Evolutionary conservation across 352 stramenopile species (phyloP), one percentile per base, ranked within the genome.

Genomic region (Pythium apleroticum): DNA sequence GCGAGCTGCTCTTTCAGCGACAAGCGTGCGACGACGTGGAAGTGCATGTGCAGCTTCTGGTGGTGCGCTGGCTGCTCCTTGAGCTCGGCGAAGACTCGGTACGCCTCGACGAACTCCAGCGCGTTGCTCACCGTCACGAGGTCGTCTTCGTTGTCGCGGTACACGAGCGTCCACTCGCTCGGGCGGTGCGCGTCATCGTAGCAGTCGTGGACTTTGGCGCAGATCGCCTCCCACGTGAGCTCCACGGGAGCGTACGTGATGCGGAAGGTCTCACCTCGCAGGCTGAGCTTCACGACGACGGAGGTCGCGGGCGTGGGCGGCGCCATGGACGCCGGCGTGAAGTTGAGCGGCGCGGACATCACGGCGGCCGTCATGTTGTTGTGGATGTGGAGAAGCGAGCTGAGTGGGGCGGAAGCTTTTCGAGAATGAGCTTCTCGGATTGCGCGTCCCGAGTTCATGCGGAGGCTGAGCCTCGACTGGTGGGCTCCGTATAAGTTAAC

Each of bases 111-210:
- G 35, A 91, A 73, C 65, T 93, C 84, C 9, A 72, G 63, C 14
- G 72, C 54, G 56, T 72, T 85, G 46, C 69, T 72, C 7, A 91
- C 65, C 12, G 81, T 91, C 31, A 93, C 72, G 31, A 86, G 65
- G 54, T 93, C 84, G 37, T 80, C 74, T 49, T 93, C 84, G 19
- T 90, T 74, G 63, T 93, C 84, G 41, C 74, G 76, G 74, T 91
- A 93, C 52, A 90, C 64, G 24, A 93, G 66, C 55, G 73, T 72
- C 72, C 74, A 91, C 37, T 52, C n/a, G 35, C 48, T 31, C 10
- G 72, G 60, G 10, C 65, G 69, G 20, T 76, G 52, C 14, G 59
- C 55, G n/a, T 72, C 59, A 9, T 53, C 61, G 57, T 88, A 88
- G 37, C 57, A 62, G 45, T 77, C 70, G 25, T 69, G 22, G 24